Evolutionary conservation across 2,329 filamentous ascomycete species (phyloP), one percentile per base, ranked within the genome.

Genomic region (Cryoendolithus antarcticus): DNA sequence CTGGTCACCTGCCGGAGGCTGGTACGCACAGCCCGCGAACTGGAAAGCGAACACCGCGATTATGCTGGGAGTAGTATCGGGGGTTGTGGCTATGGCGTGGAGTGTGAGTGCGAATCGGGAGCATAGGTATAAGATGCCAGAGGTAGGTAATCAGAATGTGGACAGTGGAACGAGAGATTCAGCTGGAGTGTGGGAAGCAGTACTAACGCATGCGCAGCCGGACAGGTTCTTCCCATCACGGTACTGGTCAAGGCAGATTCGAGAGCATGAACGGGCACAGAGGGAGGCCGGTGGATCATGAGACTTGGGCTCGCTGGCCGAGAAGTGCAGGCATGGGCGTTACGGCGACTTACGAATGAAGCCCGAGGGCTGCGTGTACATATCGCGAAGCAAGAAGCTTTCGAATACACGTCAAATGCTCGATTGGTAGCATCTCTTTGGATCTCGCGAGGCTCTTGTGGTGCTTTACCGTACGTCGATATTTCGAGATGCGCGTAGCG

Each of bases 1-100:
- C 74, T 98, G 91, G 91, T 96, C 91, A 58, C 91, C 91, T 46
- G 73, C 89, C 49, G 91, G 91, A 74, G 91, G 91, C 66, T 98
- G 91, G 91, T 98, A 98, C 66, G 70, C 81, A 39, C 89, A 93
- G 62, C 91, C 91, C 39, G 71, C 75, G 51, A 98, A 98, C 73
- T 98, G 91, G 91, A 91, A 82, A 63, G 67, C 70, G 56, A 98
- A 98, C 71, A 98, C 91, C 4, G 72, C 80, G 40, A 70, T 91
- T 50, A 77, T 86, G 59, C 74, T 75, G 44, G 72, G 69, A 35
- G 73, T 81, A 40, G 69, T 91, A 37, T 49, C 80, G 49, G 79
- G 82, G 47, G 71, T 93, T 49, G 70, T 73, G 42, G 79, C 72
- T 36, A 63, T 81, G 54, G 72, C 71, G 45, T 89, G 77, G 72